Percentiles rank a stretch among this genome's conserved stretches.
phyloP scores from a whole-genome alignment of 805 yeast genomes.

The Metschnikowia anglica region DNA sequence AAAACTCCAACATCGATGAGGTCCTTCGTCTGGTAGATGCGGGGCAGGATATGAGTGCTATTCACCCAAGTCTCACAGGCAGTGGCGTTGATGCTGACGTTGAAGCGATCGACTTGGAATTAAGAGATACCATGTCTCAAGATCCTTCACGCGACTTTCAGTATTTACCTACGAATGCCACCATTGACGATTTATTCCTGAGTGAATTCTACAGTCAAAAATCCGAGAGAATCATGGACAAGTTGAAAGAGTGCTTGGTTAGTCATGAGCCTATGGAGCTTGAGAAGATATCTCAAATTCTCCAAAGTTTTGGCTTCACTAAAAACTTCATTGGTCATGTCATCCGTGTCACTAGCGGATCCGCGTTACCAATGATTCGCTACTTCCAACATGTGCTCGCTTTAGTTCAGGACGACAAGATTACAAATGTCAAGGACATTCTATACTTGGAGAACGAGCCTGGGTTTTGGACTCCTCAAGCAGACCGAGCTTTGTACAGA shows the following conservation, averaged over 20 bases:
- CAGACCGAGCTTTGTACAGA: constrained; percentile 17
- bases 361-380: constrained; percentile 16
- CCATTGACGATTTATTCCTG: constrained; percentile 15
- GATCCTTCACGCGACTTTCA: constrained; percentile 1
- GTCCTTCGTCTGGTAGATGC: constrained; percentile 17
- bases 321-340: constrained; percentile 19
- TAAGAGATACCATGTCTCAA: constrained; percentile 10
- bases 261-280: constrained; percentile 10
- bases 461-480: constrained; percentile 22
- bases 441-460: constrained; percentile 11
- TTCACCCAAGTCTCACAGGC: constrained; percentile 20
- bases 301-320: constrained; percentile 18
- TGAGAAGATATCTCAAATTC: constrained; percentile 13
- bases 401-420: constrained; percentile 5
- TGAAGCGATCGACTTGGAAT: constrained; percentile 8
- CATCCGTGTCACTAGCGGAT: constrained; percentile 19
- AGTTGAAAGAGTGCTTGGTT: constrained; percentile 10
- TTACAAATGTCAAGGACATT: constrained; percentile 6
- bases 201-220: constrained; percentile 12
- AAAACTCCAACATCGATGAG: constrained; percentile 26
- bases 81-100: constrained; percentile 15
- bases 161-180: constrained; percentile 15
- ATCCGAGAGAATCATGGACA: constrained; percentile 11
- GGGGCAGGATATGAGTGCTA: constrained; percentile 14
- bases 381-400: constrained; percentile 14